Conservation (phyloP, 1,284 basidiomycete species). For the Marasmius fiardii region DNA sequence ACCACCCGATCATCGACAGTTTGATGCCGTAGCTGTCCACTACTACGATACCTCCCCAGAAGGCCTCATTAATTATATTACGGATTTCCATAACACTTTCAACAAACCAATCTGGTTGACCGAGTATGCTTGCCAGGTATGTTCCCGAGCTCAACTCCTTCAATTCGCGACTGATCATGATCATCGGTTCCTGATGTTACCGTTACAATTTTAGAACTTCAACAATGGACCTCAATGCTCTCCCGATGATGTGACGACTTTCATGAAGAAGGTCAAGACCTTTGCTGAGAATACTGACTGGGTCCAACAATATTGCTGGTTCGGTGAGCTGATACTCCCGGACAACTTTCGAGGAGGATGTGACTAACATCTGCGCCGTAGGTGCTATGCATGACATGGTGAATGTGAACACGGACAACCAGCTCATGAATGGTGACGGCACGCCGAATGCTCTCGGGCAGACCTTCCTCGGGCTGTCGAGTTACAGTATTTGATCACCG, state of each 20-base stretch:
- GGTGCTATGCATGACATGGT: constrained; percentile 68
- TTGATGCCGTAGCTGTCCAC: constrained; percentile 52
- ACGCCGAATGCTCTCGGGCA: constrained; percentile 49
- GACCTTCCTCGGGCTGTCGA: constrained; percentile 26
- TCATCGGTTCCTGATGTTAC: background rate
- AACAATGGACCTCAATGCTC: constrained; percentile 53
- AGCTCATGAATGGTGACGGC: constrained; percentile 41
- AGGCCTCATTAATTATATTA: constrained; percentile 50
- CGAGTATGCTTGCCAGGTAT: constrained; percentile 66
- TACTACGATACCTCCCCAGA: constrained; percentile 55
- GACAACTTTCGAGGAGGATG: constrained; percentile 7
- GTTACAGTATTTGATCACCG: no score
- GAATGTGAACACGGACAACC: constrained; percentile 64
- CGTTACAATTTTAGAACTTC: constrained; percentile 48
- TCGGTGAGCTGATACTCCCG: constrained; percentile 45
- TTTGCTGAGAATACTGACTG: constrained; percentile 57
- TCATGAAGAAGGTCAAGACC: constrained; percentile 51
- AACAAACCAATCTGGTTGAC: constrained; percentile 56
- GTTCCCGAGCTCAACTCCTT: no score
- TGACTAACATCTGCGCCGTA: constrained; percentile 19
- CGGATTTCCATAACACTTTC: constrained; percentile 50
- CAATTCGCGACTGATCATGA: background rate
- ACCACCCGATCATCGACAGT: constrained; percentile 27
- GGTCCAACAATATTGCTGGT: constrained; percentile 63
- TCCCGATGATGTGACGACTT: constrained; percentile 44